Base-by-base conservation (phyloP, 73 alveolate species). In the Paramecium biaurelia region DNA sequence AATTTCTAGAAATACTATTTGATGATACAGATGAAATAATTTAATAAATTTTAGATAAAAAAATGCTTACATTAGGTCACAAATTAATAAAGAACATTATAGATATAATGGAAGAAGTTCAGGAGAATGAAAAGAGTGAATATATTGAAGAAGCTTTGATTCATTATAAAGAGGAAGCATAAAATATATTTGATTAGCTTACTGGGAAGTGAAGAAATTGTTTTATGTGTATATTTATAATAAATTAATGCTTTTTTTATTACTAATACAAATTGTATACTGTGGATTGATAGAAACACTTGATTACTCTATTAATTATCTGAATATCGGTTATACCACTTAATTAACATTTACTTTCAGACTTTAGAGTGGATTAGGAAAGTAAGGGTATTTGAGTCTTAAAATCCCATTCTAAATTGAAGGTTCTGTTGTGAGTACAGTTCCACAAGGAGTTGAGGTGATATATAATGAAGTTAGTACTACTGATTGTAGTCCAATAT, bases 211-310 rank as follows among this genome's bases (percentile, higher is more conserved):
- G 68, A 53, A 53, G n/a, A 47, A 0, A 4, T 53, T 63, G 26
- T 63, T 30, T 63, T 30, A 63, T 63, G 84, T 63, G 45, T 30
- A 30, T 30, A 63, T 63, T 26, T 30, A 30, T 63, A 30, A 63
- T 63, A 30, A 63, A 63, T 63, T 30, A 63, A 63, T 63, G 84
- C 45, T 63, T 63, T 63, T 63, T 26, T 26, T 63, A 26, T 30
- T 63, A 30, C 45, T 63, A 24, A 24, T 63, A 26, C 41, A 32
- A 26, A 63, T 32, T 8, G 84, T 63, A 26, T 63, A 32, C 49
- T 12, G 84, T 63, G 90, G 90, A 79, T 41, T 24, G 14, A 79
- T 79, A 7, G 90, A 79, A 23, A 47, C 74, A 30, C 90, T 79
- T 23, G 90, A 79, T 30, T 79, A 42, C 90, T 41, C 70, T 24